Base-by-base conservation (phyloP, 2,329 filamentous ascomycete species). In the Verticillium nonalfalfae region DNA sequence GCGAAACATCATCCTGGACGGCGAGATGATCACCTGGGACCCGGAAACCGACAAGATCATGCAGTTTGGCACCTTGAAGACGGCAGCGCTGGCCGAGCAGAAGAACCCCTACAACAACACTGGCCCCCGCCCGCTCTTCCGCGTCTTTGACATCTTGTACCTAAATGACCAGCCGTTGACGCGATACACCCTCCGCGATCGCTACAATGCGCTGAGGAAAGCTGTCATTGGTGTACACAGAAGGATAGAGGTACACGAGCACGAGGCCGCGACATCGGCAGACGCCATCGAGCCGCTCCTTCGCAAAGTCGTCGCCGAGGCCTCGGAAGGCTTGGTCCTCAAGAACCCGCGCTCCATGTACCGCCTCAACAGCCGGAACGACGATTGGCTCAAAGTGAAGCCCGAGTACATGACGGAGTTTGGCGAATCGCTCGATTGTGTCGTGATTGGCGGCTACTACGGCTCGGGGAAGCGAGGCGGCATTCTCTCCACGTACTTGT, bases 1-100 rank as follows among this genome's bases (percentile, higher is more conserved):
- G 0, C 82, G 88, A 15, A 97, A 91, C 70, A 82, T 97, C 66
- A 97, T 99, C 58, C 81, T 99, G 0, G 95, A 99, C 69, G 95
- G 95, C 10, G 95, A 99, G 73, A 99, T 99, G 95, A 93, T 99
- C 62, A 97, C 93, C 0, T 99, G 95, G 95, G 92, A 98, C 71
- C 90, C 93, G 63, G 86, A 89, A 55, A 81, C 90, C 58, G 90
- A 97, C 75, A 90, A 90, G 60, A 90, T 95, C 59, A 89, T 96
- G 15, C 87, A 90, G 0, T 99, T 99, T 72, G 95, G 95, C 7
- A 96, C 91, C 0, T 81, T 99, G 57, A 99, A 99, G 75, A 94
- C 92, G 1, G 94, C 93, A 0, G 94, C 94, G 0, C 75, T 96
- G 36, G 83, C 88, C 0, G 90, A 94, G 68, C 88, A 93, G 70